Percentiles rank a stretch among this genome's conserved stretches.
Conservation (phyloP, 2,329 filamentous ascomycete genomes). For the Metarhizium robertsii region DNA sequence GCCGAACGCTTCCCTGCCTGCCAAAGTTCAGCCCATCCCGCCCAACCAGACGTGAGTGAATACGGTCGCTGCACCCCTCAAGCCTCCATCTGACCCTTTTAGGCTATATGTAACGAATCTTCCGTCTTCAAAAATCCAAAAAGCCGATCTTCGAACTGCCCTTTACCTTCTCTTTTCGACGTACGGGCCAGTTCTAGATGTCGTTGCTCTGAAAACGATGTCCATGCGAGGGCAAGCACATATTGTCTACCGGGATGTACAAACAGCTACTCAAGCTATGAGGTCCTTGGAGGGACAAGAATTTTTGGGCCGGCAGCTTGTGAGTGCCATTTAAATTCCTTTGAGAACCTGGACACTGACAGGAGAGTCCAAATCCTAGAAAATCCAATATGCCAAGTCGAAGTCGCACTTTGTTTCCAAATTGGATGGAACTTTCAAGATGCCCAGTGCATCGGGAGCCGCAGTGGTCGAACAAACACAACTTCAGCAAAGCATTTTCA, state of each 20-base stretch:
- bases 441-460: constrained; percentile 46
- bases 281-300: constrained; percentile 75
- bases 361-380: constrained; percentile 39
- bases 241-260: constrained; percentile 78
- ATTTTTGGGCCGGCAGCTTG: constrained; percentile 78
- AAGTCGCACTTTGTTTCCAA: constrained; percentile 85
- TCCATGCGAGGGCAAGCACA: constrained; percentile 97
- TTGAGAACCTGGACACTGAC: neutral
- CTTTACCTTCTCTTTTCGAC: constrained; percentile 93
- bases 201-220: constrained; percentile 78
- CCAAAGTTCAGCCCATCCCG: constrained; percentile 45
- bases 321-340: constrained; percentile 34
- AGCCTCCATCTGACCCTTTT: constrained; percentile 3
- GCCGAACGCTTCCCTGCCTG: constrained; percentile 32
- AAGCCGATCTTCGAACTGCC: constrained; percentile 74
- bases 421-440: constrained; percentile 81
- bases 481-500: constrained; percentile 73
- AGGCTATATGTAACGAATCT: constrained; percentile 88
- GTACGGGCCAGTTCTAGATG: constrained; percentile 84
- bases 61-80: neutral
- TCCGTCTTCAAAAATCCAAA: constrained; percentile 77
- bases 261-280: constrained; percentile 92
- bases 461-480: constrained; percentile 57
- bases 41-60: constrained; percentile 65
- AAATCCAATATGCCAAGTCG: constrained; percentile 82